A percentile compares a stretch with the other conserved stretches of the same genome.
Evolutionary conservation across 257 asterid genomes (phyloP).

Genomic region (Przewalskia tangutica): DNA sequence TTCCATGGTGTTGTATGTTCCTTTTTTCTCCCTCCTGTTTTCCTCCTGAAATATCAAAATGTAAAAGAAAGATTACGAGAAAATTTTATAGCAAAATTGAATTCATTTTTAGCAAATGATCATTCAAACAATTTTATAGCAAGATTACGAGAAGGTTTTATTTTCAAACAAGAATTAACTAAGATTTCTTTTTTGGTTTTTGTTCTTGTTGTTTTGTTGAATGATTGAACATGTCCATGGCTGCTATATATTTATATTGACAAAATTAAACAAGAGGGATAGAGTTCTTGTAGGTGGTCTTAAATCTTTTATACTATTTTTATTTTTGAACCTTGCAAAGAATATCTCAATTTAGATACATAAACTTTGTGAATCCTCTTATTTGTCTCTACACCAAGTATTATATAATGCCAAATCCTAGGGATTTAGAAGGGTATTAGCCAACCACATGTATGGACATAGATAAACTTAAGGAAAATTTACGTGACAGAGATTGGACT

Average conservation of each 20-base stretch:
- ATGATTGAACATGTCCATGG: background rate
- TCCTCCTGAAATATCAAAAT: background rate
- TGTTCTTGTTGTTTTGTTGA: background rate
- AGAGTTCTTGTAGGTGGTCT: background rate
- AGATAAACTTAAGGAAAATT: too few relatives aligned
- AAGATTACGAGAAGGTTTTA: too few relatives aligned
- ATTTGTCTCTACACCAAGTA: background rate
- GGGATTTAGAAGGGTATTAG: background rate
- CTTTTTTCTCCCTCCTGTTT: background rate
- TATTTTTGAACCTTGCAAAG: background rate
- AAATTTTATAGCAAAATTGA: background rate
- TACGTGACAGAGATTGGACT: too few relatives aligned
- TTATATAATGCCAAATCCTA: background rate
- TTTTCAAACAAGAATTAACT: too few relatives aligned
- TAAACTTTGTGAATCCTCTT: background rate
- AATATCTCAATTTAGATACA: background rate
- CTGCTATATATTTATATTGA: background rate
- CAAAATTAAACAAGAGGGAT: background rate
- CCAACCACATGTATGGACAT: background rate
- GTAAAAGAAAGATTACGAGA: background rate
- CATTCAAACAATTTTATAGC: too few relatives aligned
- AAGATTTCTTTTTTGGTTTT: too few relatives aligned
- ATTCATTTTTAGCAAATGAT: too few relatives aligned
- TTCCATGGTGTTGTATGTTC: background rate
- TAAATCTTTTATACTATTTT: background rate